Conservation (phyloP, 805 yeast genomes). For the Maudiozyma saulgeensis region DNA sequence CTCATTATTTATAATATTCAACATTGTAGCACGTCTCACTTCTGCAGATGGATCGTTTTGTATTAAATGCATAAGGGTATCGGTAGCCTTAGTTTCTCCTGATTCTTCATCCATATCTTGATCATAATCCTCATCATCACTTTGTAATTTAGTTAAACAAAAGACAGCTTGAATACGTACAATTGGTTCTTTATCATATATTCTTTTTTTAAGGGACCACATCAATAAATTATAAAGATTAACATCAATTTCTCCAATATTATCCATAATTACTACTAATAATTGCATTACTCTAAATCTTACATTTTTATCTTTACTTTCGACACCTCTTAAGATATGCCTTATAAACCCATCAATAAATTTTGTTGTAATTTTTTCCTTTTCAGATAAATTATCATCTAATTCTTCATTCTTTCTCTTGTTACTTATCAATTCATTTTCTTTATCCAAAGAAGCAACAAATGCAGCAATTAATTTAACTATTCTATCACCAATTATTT, state of each 20-base stretch:
- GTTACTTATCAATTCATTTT: constrained; percentile 8
- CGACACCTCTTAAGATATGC: constrained; percentile 69
- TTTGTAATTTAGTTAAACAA: constrained; percentile 71
- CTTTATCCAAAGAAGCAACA: constrained; percentile 39
- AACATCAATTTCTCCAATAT: constrained; percentile 66
- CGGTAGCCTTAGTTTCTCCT: constrained; percentile 38
- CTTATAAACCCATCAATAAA: constrained; percentile 54
- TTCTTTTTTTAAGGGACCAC: constrained; percentile 50
- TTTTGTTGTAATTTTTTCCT: constrained; percentile 36
- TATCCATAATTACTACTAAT: constrained; percentile 59
- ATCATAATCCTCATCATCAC: constrained; percentile 2
- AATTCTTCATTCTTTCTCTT: constrained; percentile 4
- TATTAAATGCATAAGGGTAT: constrained; percentile 40
- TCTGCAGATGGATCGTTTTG: constrained; percentile 80
- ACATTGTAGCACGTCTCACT: constrained; percentile 75
- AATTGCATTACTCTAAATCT: constrained; percentile 73
- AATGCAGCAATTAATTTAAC: constrained; percentile 57
- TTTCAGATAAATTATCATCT: constrained; percentile 23
- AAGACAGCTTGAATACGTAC: constrained; percentile 81
- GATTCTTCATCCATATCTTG: constrained; percentile 24
- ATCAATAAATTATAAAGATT: constrained; percentile 56
- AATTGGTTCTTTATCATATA: constrained; percentile 64
- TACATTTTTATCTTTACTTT: constrained; percentile 66
- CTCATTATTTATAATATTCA: constrained; percentile 51
- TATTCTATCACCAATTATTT: constrained; percentile 63